phyloP scores from a whole-genome alignment of 495 filamentous ascomycete species.

The Aspergillus cavernicola region DNA sequence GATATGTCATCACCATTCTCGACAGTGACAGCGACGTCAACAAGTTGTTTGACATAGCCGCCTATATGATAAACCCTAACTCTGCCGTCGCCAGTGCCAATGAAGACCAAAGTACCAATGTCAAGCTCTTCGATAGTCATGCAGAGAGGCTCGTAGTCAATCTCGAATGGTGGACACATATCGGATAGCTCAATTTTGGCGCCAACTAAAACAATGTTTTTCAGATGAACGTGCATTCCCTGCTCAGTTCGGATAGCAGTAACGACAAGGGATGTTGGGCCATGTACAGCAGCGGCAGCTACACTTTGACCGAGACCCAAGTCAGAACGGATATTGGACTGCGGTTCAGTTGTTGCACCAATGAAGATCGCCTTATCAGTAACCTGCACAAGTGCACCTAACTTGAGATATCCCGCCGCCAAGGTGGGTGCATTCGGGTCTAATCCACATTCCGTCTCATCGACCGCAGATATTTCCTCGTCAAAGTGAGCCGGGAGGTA shows the following conservation, averaged over 20 bases:
- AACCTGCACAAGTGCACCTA: slow-evolving; percentile 50
- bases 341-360: slow-evolving; percentile 20
- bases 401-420: slow-evolving; percentile 42
- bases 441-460: slow-evolving; percentile 43
- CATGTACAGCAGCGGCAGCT: slow-evolving; percentile 30
- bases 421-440: slow-evolving; percentile 53
- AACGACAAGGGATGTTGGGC: slow-evolving; percentile 23
- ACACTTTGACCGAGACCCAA: slow-evolving; percentile 20
- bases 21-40: slow-evolving; percentile 18
- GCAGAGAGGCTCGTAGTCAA: slow-evolving; percentile 36
- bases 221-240: slow-evolving; percentile 23
- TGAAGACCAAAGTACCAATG: slow-evolving; percentile 27
- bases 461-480: slow-evolving; percentile 37
- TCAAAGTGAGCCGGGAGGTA: slow-evolving; percentile 28
- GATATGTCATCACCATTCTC: slow-evolving; percentile 27
- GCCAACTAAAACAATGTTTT: slow-evolving; percentile 13
- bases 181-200: slow-evolving; percentile 16
- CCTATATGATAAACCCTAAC: slow-evolving; percentile 29
- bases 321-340: slow-evolving; percentile 16
- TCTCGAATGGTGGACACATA: slow-evolving; percentile 13
- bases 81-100: slow-evolving; percentile 36
- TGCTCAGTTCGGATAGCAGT: slow-evolving; percentile 23
- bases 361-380: slow-evolving; percentile 49
- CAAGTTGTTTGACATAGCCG: slow-evolving; percentile 16
- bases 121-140: slow-evolving; percentile 30